Evolutionary conservation across 2,329 filamentous ascomycete genomes (phyloP).

Genomic region (Alternaria arbusti): DNA sequence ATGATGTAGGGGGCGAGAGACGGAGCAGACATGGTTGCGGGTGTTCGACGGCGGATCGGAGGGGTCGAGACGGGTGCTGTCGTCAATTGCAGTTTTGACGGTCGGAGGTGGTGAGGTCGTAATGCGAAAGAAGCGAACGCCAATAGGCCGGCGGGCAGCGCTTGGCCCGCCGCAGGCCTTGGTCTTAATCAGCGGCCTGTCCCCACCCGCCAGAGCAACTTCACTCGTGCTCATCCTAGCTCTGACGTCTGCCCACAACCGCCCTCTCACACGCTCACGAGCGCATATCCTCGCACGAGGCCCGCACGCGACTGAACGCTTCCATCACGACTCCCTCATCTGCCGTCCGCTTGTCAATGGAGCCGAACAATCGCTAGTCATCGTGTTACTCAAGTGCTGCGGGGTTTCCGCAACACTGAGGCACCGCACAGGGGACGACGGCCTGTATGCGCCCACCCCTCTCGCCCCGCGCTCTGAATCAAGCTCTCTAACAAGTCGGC

Average conservation of each 20-base stretch:
- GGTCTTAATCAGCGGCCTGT: constrained; percentile 15
- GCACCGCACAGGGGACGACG: constrained; percentile 48
- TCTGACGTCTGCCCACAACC: constrained; percentile 21
- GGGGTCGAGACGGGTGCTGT: constrained; percentile 31
- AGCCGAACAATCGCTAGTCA: constrained; percentile 50
- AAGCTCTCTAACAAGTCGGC: constrained; percentile 27
- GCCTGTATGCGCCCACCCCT: constrained; percentile 37
- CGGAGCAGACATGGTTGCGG: constrained; percentile 69
- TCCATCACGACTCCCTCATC: not conserved
- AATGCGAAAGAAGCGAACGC: constrained; percentile 26
- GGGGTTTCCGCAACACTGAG: constrained; percentile 52
- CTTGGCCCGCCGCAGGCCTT: constrained; percentile 13
- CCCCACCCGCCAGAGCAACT: constrained; percentile 17
- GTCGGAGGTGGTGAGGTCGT: constrained; percentile 24
- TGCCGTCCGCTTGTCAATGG: constrained; percentile 45
- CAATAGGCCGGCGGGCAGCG: constrained; percentile 28
- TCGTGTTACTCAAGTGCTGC: constrained; percentile 51
- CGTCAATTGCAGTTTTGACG: constrained; percentile 35
- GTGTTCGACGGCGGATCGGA: constrained; percentile 21
- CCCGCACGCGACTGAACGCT: not conserved
- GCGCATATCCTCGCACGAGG: constrained; percentile 1
- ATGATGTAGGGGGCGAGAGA: constrained; percentile 77
- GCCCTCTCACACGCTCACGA: constrained; percentile 1
- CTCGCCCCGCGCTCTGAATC: not conserved
- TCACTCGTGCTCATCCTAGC: constrained; percentile 18